phyloP scores from a whole-genome alignment of 192 early-diverging fungal species.

The Dispira simplex region DNA sequence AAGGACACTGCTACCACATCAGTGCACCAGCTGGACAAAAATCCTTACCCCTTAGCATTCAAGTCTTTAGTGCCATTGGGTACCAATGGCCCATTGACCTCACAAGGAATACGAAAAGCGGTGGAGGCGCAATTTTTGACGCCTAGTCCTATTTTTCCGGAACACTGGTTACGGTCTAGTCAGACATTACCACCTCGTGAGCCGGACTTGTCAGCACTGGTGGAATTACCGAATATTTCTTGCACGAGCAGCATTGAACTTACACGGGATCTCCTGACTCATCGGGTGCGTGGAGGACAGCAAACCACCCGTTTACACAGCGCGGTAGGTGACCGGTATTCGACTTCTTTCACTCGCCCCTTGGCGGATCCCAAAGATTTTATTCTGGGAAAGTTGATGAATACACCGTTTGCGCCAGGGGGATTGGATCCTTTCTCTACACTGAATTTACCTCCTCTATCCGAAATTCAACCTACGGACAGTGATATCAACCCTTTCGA shows the following conservation, averaged over 20 bases:
- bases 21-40: too few relatives aligned
- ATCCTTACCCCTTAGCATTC: too few relatives aligned
- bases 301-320: constrained; percentile 3
- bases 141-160: constrained; percentile 2
- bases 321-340: constrained; percentile 35
- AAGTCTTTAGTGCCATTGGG: background rate
- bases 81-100: background rate
- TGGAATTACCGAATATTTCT: too few relatives aligned
- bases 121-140: background rate
- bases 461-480: constrained; percentile 12
- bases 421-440: constrained; percentile 8
- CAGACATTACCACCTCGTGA: background rate
- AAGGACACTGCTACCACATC: too few relatives aligned
- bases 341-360: constrained; percentile 52
- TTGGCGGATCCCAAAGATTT: constrained; percentile 40
- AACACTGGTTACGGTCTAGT: constrained; percentile 6
- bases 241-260: too few relatives aligned
- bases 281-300: too few relatives aligned
- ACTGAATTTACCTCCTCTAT: background rate
- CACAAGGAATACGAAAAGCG: background rate
- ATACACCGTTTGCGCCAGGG: constrained; percentile 67
- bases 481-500: constrained; percentile 16
- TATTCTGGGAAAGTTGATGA: constrained; percentile 47
- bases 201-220: too few relatives aligned
- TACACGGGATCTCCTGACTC: too few relatives aligned